Conservation (phyloP, 1,284 basidiomycete genomes). For the Cutaneotrichosporon sp. region DNA sequence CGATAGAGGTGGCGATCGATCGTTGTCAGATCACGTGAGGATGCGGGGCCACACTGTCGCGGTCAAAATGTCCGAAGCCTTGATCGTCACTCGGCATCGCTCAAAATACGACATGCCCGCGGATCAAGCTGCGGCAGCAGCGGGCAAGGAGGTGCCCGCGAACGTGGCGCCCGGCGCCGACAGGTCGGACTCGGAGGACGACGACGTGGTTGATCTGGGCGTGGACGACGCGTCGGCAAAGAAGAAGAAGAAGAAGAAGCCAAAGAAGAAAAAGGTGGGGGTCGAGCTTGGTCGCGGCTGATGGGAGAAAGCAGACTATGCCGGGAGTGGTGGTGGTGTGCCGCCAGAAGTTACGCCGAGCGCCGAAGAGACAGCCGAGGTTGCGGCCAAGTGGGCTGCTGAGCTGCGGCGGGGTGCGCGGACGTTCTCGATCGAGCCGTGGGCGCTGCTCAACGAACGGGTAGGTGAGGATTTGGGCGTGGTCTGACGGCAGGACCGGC, state of each 20-base stretch:
- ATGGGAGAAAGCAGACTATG: constrained; percentile 7
- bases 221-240: not conserved
- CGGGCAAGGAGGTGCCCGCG: not conserved
- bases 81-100: too few species aligned
- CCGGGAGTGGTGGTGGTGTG: constrained; percentile 20
- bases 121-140: not conserved
- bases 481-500: constrained; percentile 14
- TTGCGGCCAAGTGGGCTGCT: constrained; percentile 21
- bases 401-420: constrained; percentile 17
- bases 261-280: constrained; percentile 18
- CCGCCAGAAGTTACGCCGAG: constrained; percentile 17
- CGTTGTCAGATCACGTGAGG: not conserved
- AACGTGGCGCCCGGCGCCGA: not conserved
- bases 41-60: not conserved
- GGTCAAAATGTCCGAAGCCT: not conserved
- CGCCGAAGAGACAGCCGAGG: constrained; percentile 15
- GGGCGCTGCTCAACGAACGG: constrained; percentile 23
- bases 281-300: not conserved
- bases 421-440: constrained; percentile 19
- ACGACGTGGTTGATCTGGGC: not conserved
- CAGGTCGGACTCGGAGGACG: not conserved
- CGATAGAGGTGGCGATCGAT: too few species aligned
- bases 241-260: constrained; percentile 22
- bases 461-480: constrained; percentile 12
- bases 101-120: not conserved